Percentiles rank a stretch among this genome's conserved stretches.
Evolutionary conservation across 192 early-diverging fungal species (phyloP).

Genomic region (Rhizophagus prolifer): DNA sequence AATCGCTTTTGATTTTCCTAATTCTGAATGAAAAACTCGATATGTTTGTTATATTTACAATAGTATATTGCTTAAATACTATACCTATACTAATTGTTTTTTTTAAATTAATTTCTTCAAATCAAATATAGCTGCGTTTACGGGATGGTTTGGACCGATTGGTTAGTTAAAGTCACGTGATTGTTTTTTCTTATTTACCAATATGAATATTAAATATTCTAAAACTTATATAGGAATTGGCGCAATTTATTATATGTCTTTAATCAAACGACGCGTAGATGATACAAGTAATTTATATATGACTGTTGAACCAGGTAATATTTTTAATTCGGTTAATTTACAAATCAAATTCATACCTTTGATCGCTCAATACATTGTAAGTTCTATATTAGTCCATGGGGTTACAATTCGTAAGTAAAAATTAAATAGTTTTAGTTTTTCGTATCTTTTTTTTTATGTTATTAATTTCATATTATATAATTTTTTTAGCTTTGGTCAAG

Average conservation of each 20-base stretch:
- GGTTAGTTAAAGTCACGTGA: constrained; percentile 33
- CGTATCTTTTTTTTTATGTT: neutral
- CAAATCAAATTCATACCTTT: too few relatives aligned
- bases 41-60: too few relatives aligned
- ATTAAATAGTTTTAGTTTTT: neutral
- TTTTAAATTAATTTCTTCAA: neutral
- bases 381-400: constrained; percentile 53
- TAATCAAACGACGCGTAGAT: neutral
- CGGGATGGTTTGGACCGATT: constrained; percentile 92
- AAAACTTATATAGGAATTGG: constrained; percentile 43
- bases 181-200: too few relatives aligned
- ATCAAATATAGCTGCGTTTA: constrained; percentile 57
- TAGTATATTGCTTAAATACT: neutral
- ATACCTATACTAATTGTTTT: neutral
- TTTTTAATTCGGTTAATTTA: neutral
- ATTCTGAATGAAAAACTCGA: too few relatives aligned
- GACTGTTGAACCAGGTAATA: constrained; percentile 5
- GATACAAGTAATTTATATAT: neutral
- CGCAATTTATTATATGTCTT: neutral
- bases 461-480: neutral
- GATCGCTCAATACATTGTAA: constrained; percentile 27
- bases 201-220: too few relatives aligned
- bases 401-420: constrained; percentile 35
- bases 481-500: neutral
- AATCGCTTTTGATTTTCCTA: too few relatives aligned